Evolutionary conservation across 768 basidiomycete genomes (phyloP), one percentile per base, ranked within the genome.

Genomic region (Rhizopogon sp.): DNA sequence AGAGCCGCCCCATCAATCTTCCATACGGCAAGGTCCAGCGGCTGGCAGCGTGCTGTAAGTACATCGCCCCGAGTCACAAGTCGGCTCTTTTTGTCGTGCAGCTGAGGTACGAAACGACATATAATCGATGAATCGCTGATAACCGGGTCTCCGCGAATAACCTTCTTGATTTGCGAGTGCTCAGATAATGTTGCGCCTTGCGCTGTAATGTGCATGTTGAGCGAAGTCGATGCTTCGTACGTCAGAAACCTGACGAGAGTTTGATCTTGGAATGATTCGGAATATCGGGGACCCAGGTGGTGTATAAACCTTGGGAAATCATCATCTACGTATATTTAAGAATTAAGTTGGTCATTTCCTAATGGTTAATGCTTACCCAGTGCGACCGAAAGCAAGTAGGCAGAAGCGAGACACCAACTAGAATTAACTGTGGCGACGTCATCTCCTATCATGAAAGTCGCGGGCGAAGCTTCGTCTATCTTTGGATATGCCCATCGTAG

Each of bases 1-100:
- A 94, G 77, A 10, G 85, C 84, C 2, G 87, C 83, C 4, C 95
- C 93, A 0, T 93, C 95, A 51, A 93, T 80, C 63, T 82, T 84
- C 84, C 90, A 91, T 52, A 96, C 67, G 0, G 87, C 82, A 52
- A 79, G 74, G 65, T 97, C 93, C 28, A 95, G 66, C 52, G 83
- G 79, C 43, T 76, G 77, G 45, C 79, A 80, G 43, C 80, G 80
- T n/a, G 84, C 78, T 0, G 81, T 72, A 55, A 83, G 71, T 3
- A 87, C 78, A 64, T 89, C 79, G 1, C 84, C 90, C 65, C 68
- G 55, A 6, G 46, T 42, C 7, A 47, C 3, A 16, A 29, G 20
- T 11, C 33, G 13, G 9, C 50, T 43, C 5, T 25, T 56, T 14
- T 6, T 31, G 17, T 69, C 53, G 14, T 49, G 35, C 22, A 16